phyloP scores from a whole-genome alignment of 768 basidiomycete species.

The Rhizopogon vulgaris region DNA sequence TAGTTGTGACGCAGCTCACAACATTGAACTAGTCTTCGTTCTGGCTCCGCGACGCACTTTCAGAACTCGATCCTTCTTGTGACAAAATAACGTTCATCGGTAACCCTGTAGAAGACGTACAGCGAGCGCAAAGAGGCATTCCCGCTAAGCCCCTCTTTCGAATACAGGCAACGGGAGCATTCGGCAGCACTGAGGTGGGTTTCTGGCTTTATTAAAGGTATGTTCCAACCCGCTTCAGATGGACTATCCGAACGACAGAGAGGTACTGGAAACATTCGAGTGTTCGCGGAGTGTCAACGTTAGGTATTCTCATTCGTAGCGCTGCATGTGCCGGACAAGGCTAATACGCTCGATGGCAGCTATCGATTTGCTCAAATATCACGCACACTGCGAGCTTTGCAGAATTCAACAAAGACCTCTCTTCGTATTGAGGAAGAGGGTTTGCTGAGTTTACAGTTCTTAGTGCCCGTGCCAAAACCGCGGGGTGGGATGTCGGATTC shows the following conservation, averaged over 20 bases:
- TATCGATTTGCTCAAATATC: constrained; percentile 80
- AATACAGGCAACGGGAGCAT: constrained; percentile 74
- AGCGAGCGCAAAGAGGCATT: constrained; percentile 13
- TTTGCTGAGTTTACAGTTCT: constrained; percentile 80
- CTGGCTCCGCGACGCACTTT: constrained; percentile 89
- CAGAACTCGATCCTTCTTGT: constrained; percentile 86
- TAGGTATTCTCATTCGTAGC: constrained; percentile 41
- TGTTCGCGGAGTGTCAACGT: constrained; percentile 63
- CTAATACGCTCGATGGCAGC: constrained; percentile 32
- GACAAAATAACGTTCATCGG: constrained; percentile 81
- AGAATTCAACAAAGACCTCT: constrained; percentile 83
- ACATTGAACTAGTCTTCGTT: constrained; percentile 49
- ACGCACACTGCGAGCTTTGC: constrained; percentile 66
- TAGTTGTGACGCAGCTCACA: neutral
- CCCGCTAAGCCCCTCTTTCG: constrained; percentile 61
- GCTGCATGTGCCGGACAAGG: neutral
- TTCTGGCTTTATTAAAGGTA: neutral
- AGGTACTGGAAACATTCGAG: constrained; percentile 88
- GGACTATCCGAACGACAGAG: constrained; percentile 92
- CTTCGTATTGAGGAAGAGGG: constrained; percentile 81
- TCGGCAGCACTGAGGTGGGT: constrained; percentile 78
- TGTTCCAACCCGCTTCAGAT: constrained; percentile 43
- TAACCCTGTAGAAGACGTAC: constrained; percentile 44
- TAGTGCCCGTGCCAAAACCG: constrained; percentile 57
- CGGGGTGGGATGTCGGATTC: constrained; percentile 44